Evolutionary conservation across 768 basidiomycete species (phyloP).

Genomic region (Lactarius deliciosus): DNA sequence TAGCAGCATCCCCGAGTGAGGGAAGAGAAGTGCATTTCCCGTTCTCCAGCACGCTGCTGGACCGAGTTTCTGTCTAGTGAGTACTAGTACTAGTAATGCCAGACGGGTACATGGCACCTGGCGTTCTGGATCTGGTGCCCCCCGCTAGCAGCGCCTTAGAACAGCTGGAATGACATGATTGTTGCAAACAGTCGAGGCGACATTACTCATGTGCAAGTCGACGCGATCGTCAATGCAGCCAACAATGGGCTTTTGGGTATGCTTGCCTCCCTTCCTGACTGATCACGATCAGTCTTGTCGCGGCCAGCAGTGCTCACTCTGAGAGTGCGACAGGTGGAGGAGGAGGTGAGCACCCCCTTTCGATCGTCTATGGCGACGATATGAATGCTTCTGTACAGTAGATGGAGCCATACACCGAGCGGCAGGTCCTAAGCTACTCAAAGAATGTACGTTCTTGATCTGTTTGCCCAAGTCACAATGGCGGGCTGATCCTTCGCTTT

Average conservation of each 20-base stretch:
- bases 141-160: background rate
- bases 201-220: conserved; percentile 69
- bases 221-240: conserved; percentile 82
- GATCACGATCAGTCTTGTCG: background rate
- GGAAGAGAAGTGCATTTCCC: conserved; percentile 40
- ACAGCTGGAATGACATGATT: background rate
- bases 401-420: conserved; percentile 82
- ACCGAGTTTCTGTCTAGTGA: conserved; percentile 68
- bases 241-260: conserved; percentile 69
- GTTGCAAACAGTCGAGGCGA: conserved; percentile 61
- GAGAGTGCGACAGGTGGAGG: conserved; percentile 56
- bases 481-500: background rate
- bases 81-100: conserved; percentile 32
- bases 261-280: conserved; percentile 11
- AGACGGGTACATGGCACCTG: background rate
- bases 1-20: conserved; percentile 37
- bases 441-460: conserved; percentile 55
- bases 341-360: conserved; percentile 51
- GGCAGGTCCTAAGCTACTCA: conserved; percentile 61
- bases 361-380: background rate
- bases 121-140: background rate
- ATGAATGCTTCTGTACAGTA: conserved; percentile 43
- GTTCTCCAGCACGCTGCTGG: conserved; percentile 43
- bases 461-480: background rate
- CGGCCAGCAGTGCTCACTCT: background rate